phyloP scores from a whole-genome alignment of 257 asterid species.

The Solanum chmielewskii region DNA sequence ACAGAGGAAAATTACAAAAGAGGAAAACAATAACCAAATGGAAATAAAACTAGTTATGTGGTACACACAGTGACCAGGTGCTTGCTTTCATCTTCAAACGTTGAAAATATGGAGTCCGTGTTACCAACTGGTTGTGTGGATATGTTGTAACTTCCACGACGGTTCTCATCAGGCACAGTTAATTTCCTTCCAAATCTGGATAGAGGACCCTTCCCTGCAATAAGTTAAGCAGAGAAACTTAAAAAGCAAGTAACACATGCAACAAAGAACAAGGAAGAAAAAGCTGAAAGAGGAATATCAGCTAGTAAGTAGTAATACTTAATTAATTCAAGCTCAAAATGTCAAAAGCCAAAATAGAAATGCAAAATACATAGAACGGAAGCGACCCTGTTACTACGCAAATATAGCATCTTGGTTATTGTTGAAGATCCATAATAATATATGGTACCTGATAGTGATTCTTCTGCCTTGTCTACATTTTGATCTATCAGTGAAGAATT shows the following conservation, averaged over 20 bases:
- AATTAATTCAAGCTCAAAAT: not conserved
- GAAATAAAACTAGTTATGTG: not conserved
- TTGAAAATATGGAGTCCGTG: slow-evolving; percentile 61
- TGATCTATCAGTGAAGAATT: slow-evolving; percentile 37
- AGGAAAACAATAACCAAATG: not conserved
- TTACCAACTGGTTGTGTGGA: slow-evolving; percentile 35
- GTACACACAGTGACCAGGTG: slow-evolving; percentile 76
- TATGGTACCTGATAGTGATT: slow-evolving; percentile 51
- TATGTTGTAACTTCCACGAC: slow-evolving; percentile 59
- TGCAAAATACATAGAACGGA: not conserved
- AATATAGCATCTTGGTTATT: not conserved
- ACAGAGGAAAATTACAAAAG: slow-evolving; percentile 3
- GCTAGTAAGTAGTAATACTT: not conserved
- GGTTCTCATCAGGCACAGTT: slow-evolving; percentile 50
- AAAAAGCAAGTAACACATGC: not conserved
- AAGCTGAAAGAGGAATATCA: not conserved
- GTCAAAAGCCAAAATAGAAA: not conserved
- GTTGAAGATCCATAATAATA: not conserved
- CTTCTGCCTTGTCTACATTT: slow-evolving; percentile 68
- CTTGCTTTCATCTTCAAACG: slow-evolving; percentile 88
- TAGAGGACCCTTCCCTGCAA: slow-evolving; percentile 46
- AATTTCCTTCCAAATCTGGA: slow-evolving; percentile 55
- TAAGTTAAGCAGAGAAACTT: not conserved
- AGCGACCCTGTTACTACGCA: not conserved
- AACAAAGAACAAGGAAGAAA: not conserved